Percentiles rank a stretch among this genome's conserved stretches.
Evolutionary conservation across 495 filamentous ascomycete species (phyloP).

Genomic region (Aspergillus kassunensis): DNA sequence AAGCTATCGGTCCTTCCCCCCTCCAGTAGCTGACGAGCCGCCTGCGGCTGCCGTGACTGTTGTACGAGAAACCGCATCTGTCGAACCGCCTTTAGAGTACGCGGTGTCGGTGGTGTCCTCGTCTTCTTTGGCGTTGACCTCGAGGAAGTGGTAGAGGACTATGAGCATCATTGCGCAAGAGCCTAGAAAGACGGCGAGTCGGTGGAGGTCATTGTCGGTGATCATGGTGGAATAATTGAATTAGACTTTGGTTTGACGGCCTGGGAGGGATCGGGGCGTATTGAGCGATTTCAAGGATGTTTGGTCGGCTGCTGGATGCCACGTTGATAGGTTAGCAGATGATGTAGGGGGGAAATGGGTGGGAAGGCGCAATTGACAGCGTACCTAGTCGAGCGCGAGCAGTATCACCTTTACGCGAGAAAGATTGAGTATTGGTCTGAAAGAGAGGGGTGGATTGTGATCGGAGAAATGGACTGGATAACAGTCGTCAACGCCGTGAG

Average conservation of each 20-base stretch:
- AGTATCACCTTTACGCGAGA: not conserved
- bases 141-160: slow-evolving; percentile 93
- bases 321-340: slow-evolving; percentile 9
- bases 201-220: slow-evolving; percentile 77
- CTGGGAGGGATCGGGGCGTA: not conserved
- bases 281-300: not conserved
- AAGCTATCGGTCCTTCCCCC: slow-evolving; percentile 15
- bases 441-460: not conserved
- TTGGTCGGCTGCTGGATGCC: slow-evolving; percentile 3
- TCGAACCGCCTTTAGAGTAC: slow-evolving; percentile 21
- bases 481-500: not conserved
- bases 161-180: slow-evolving; percentile 89
- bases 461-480: not conserved
- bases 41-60: slow-evolving; percentile 17
- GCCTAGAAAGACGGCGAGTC: slow-evolving; percentile 89
- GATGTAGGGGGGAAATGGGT: not conserved
- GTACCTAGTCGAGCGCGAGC: not conserved
- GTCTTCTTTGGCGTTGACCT: slow-evolving; percentile 77
- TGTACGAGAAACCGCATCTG: slow-evolving; percentile 17
- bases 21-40: slow-evolving; percentile 15
- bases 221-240: slow-evolving; percentile 61
- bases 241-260: not conserved
- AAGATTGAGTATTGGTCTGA: not conserved
- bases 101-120: slow-evolving; percentile 35
- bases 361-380: not conserved